Conservation (phyloP, 164 flowering plant species). For the Platanus orientalis region DNA sequence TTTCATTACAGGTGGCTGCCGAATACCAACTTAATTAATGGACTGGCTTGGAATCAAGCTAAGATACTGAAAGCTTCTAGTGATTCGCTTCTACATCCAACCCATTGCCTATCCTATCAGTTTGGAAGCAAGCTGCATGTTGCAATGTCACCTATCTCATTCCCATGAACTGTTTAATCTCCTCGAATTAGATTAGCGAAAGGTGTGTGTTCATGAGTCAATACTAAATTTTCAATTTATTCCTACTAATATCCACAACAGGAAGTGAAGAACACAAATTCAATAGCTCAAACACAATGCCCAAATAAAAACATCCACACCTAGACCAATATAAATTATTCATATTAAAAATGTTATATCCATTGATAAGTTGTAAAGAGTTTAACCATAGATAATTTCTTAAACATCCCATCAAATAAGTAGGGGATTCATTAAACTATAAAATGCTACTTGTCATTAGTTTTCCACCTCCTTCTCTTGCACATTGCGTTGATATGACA, state of each 20-base stretch:
- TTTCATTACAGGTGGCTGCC: too few relatives aligned
- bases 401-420: constrained; percentile 10
- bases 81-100: not conserved
- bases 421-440: constrained; percentile 11
- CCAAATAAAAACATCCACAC: too few relatives aligned
- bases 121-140: not conserved
- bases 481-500: too few relatives aligned
- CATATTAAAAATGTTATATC: constrained; percentile 10
- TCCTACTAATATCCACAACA: too few relatives aligned
- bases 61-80: not conserved
- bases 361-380: constrained; percentile 8
- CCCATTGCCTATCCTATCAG: not conserved
- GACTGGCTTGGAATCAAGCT: constrained; percentile 8
- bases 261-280: too few relatives aligned
- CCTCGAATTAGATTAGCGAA: too few relatives aligned
- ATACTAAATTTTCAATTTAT: too few relatives aligned
- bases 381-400: constrained; percentile 9
- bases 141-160: not conserved
- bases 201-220: too few relatives aligned
- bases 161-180: too few relatives aligned
- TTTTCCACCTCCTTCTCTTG: too few relatives aligned
- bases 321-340: constrained; percentile 8
- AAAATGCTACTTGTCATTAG: constrained; percentile 2
- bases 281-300: too few relatives aligned
- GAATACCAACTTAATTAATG: too few relatives aligned